Conservation (phyloP, 768 basidiomycete species). For the Sporobolomyces pararoseus region DNA sequence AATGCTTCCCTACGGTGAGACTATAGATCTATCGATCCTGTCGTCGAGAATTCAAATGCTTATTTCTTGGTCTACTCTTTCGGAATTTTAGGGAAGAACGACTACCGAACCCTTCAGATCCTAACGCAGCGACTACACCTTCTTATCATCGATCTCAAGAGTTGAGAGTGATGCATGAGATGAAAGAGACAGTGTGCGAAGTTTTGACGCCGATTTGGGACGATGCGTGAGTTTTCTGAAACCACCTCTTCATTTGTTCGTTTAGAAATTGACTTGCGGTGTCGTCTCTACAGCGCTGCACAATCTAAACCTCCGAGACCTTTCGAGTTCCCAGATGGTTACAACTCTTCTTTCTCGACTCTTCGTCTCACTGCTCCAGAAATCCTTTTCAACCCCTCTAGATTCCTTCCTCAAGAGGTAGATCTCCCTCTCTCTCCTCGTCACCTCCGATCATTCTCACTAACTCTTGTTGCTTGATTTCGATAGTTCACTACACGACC, state of each 20-base stretch:
- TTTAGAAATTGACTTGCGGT: background rate
- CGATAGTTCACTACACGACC: slow-evolving; percentile 47
- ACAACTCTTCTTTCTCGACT: slow-evolving; percentile 71
- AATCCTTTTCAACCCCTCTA: slow-evolving; percentile 75
- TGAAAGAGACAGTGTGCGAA: slow-evolving; percentile 82
- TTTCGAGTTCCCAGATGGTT: slow-evolving; percentile 96
- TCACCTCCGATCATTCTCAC: background rate
- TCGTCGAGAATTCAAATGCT: background rate
- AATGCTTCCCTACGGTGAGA: slow-evolving; percentile 71
- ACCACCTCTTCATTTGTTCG: background rate
- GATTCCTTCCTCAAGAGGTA: slow-evolving; percentile 43
- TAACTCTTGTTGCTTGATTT: background rate
- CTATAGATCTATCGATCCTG: slow-evolving; percentile 42
- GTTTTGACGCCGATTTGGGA: slow-evolving; percentile 85
- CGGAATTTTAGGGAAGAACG: slow-evolving; percentile 28
- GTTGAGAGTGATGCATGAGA: slow-evolving; percentile 79
- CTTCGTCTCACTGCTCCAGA: slow-evolving; percentile 78
- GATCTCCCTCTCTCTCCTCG: background rate
- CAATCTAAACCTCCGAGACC: slow-evolving; percentile 55
- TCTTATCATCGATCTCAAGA: slow-evolving; percentile 64
- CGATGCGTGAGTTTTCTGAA: slow-evolving; percentile 56
- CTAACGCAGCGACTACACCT: slow-evolving; percentile 61
- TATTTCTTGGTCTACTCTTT: too few relatives aligned
- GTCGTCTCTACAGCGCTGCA: slow-evolving; percentile 52
- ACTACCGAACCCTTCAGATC: slow-evolving; percentile 14